phyloP scores from a whole-genome alignment of 1,284 basidiomycete genomes.

The Uromyces viciae-fabae region DNA sequence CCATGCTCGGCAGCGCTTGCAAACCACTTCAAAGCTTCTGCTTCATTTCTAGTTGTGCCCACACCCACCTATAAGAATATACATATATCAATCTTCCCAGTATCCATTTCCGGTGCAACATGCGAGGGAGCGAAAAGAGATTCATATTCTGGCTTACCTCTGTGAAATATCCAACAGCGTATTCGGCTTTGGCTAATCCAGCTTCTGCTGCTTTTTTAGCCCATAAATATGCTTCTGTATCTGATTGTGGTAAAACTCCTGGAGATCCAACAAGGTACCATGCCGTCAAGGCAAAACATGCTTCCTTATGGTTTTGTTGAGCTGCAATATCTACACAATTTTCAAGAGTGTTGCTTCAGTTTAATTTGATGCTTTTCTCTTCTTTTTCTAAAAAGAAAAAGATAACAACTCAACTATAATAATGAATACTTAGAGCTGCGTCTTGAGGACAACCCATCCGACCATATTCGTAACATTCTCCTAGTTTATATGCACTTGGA shows the following conservation, averaged over 20 bases:
- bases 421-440: slow-evolving; percentile 92
- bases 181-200: slow-evolving; percentile 89
- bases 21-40: slow-evolving; percentile 72
- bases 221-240: slow-evolving; percentile 81
- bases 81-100: too few species aligned
- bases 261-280: slow-evolving; percentile 99
- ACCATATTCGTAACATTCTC: slow-evolving; percentile 98
- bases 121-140: background rate
- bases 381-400: background rate
- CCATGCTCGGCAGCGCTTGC: slow-evolving; percentile 85
- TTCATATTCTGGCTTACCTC: slow-evolving; percentile 61
- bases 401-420: slow-evolving; percentile 72
- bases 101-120: background rate
- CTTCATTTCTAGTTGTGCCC: slow-evolving; percentile 55
- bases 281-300: slow-evolving; percentile 94
- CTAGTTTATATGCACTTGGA: slow-evolving; percentile 88
- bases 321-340: slow-evolving; percentile 77
- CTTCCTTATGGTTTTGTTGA: slow-evolving; percentile 92
- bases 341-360: background rate
- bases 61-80: slow-evolving; percentile 54
- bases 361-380: too few species aligned
- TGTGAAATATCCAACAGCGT: slow-evolving; percentile 93
- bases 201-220: slow-evolving; percentile 77
- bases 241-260: slow-evolving; percentile 92
- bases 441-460: slow-evolving; percentile 99